Base-by-base conservation (phyloP, 2,329 filamentous ascomycete species). In the Ophiobolus disseminans region DNA sequence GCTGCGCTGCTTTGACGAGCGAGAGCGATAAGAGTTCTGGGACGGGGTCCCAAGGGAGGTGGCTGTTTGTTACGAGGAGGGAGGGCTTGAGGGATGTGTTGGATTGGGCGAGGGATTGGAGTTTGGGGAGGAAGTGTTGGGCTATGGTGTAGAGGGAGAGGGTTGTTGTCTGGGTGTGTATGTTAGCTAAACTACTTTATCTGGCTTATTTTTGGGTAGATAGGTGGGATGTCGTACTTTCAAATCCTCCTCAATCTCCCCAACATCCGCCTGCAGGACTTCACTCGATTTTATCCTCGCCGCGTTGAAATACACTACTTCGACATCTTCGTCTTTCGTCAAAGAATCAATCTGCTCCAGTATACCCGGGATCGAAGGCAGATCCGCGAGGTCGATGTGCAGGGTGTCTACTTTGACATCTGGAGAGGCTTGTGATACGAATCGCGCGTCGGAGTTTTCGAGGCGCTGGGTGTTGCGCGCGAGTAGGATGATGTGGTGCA, bases 231-330 rank as follows among this genome's bases (percentile, higher is more conserved):
- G 39, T 46, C 50, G 16, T 60, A 82, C 80, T 61, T 75, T 77
- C 43, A 82, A 77, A 46, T 83, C 80, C 41, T 76, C 70, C 21
- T 81, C 67, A 8, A 83, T 75, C 13, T 79, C 76, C 34, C 75
- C 68, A 2, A 78, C 69, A 2, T 57, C 61, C 39, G 76, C 75
- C 25, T 74, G 68, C 5, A 82, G 62, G 1, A 79, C 67, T 3
- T 71, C 65, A 19, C 73, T 75, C 0, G 74, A 71, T 5, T 71
- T 71, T 1, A 83, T 76, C 0, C 77, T 65, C 3, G 80, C 81
- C 0, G 80, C 79, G 54, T 83, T 83, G 71, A 78, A 83, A 34
- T 81, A 75, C 3, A 83, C 69, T 17, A 76, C 77, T 37, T 81
- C 77, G 1, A 81, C 65, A 2, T 60, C 55, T n/a, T 69, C 68